Evolutionary conservation across 192 early-diverging fungal genomes (phyloP).

Genomic region (Endogone sp.): DNA sequence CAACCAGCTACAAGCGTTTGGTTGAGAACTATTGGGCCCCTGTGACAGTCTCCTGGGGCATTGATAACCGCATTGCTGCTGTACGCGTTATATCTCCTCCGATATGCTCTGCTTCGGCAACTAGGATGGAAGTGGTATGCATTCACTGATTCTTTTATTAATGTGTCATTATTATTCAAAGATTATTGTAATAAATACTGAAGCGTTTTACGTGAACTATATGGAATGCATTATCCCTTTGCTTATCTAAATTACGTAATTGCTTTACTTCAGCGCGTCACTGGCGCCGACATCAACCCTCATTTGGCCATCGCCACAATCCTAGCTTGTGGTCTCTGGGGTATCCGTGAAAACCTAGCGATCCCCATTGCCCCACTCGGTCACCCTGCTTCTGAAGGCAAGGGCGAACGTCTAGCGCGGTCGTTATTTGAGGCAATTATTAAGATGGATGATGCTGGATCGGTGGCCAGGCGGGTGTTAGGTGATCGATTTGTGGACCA

Average conservation of each 20-base stretch:
- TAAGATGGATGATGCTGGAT: slow-evolving; percentile 57
- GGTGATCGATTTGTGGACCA: slow-evolving; percentile 79
- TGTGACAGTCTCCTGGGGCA: slow-evolving; percentile 74
- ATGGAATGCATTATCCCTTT: too few species aligned
- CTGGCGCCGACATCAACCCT: slow-evolving; percentile 81
- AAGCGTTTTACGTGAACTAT: too few species aligned
- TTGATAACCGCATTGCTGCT: slow-evolving; percentile 67
- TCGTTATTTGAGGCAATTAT: slow-evolving; percentile 62
- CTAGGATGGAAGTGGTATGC: slow-evolving; percentile 66
- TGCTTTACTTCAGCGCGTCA: slow-evolving; percentile 51
- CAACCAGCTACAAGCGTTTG: slow-evolving; percentile 80
- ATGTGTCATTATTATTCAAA: background rate
- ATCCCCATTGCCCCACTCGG: slow-evolving; percentile 39
- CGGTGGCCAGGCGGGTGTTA: slow-evolving; percentile 65
- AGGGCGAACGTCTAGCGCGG: slow-evolving; percentile 41
- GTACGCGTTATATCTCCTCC: slow-evolving; percentile 75
- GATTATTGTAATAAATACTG: too few species aligned
- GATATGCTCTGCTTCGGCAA: slow-evolving; percentile 55
- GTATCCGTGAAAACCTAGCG: slow-evolving; percentile 54
- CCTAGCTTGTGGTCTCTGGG: slow-evolving; percentile 67
- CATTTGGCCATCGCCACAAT: slow-evolving; percentile 72
- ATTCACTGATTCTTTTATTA: background rate
- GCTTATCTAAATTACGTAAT: too few species aligned
- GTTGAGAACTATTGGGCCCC: slow-evolving; percentile 86
- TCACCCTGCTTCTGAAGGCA: slow-evolving; percentile 17